phyloP scores from a whole-genome alignment of 1,284 basidiomycete genomes.

The Rhizoctonia solani region DNA sequence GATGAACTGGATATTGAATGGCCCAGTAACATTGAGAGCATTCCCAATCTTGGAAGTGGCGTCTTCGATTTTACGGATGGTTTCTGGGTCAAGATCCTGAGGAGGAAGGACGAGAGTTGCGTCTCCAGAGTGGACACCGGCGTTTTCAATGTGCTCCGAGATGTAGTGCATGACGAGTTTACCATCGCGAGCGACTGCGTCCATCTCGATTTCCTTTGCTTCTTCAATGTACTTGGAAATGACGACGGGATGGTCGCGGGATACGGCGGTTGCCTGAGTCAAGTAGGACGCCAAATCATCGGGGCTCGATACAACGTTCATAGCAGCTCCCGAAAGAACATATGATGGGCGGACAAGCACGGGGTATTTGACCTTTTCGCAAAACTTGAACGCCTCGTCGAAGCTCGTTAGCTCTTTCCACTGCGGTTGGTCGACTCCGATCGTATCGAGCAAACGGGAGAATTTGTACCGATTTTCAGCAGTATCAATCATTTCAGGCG shows the following conservation, averaged over 20 bases:
- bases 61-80: slow-evolving; percentile 93
- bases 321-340: slow-evolving; percentile 96
- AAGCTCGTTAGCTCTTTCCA: slow-evolving; percentile 98
- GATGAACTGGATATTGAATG: slow-evolving; percentile 99
- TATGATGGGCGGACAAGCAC: slow-evolving; percentile 97
- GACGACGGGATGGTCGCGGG: slow-evolving; percentile 96
- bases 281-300: slow-evolving; percentile 92
- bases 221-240: slow-evolving; percentile 99
- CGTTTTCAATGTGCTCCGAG: slow-evolving; percentile 99
- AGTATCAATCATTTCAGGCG: slow-evolving; percentile 99
- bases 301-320: slow-evolving; percentile 97
- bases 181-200: slow-evolving; percentile 94
- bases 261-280: slow-evolving; percentile 94
- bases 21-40: slow-evolving; percentile 97
- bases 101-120: slow-evolving; percentile 97
- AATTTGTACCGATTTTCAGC: slow-evolving; percentile 99
- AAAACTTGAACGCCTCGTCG: slow-evolving; percentile 86
- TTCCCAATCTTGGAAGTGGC: slow-evolving; percentile 97
- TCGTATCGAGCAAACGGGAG: slow-evolving; percentile 95
- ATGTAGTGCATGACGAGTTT: slow-evolving; percentile 99
- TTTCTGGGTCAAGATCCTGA: slow-evolving; percentile 96
- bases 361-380: slow-evolving; percentile 90
- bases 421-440: slow-evolving; percentile 94
- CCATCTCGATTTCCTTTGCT: slow-evolving; percentile 99
- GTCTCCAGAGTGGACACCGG: slow-evolving; percentile 96